Conservation (phyloP, 805 yeast species). For the Barnettozyma siamensis region DNA sequence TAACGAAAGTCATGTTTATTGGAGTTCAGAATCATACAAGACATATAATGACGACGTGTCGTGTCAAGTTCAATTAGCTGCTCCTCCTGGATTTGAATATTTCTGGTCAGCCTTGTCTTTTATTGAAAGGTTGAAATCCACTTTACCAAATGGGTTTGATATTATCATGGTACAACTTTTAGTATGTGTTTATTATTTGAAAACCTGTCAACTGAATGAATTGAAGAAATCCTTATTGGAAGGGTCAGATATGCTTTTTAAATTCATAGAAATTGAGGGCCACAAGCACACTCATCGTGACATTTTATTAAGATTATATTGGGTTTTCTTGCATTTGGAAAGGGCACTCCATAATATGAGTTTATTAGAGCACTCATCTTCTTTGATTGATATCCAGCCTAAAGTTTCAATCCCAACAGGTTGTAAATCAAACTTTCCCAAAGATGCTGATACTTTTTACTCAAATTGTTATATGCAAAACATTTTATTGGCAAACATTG, state of each 20-base stretch:
- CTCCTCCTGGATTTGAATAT: conserved; percentile 4
- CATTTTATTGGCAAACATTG: conserved; percentile 3
- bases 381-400: not conserved
- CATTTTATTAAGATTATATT: conserved; percentile 4
- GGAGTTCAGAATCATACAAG: conserved; percentile 4
- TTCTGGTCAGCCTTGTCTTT: conserved; percentile 6
- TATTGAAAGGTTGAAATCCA: not conserved
- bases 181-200: conserved; percentile 3
- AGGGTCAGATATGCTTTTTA: conserved; percentile 5
- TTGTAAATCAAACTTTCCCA: conserved; percentile 3
- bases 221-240: not conserved
- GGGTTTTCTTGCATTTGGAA: conserved; percentile 3
- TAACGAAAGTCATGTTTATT: conserved; percentile 2
- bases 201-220: conserved; percentile 1
- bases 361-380: not conserved
- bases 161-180: conserved; percentile 1
- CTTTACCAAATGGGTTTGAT: conserved; percentile 3
- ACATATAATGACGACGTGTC: not conserved
- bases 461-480: conserved; percentile 6
- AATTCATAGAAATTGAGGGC: conserved; percentile 1
- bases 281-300: conserved; percentile 4
- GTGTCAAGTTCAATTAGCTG: not conserved
- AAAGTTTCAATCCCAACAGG: conserved; percentile 4
- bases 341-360: conserved; percentile 1
- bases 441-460: conserved; percentile 6